A percentile compares a stretch with the other conserved stretches of the same genome.
Conservation (phyloP, 306 rosid genomes). For the Quercus ilex region DNA sequence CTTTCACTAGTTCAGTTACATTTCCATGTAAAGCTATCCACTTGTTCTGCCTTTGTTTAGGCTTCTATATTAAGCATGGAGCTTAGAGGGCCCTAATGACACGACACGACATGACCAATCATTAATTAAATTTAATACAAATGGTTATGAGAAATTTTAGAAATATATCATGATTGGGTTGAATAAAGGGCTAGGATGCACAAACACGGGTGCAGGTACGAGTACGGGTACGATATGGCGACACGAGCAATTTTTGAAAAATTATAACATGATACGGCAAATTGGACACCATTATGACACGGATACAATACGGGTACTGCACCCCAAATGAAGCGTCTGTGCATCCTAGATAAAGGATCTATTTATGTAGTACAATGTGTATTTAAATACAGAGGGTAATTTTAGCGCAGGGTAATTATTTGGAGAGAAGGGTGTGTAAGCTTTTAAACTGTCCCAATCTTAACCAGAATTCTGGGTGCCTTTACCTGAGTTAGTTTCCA, state of each 20-base stretch:
- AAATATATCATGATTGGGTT: not conserved
- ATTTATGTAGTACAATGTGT: not conserved
- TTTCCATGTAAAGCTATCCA: conserved; percentile 3
- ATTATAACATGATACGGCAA: too few relatives aligned
- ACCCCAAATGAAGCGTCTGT: too few relatives aligned
- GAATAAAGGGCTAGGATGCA: not conserved
- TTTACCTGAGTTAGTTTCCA: not conserved
- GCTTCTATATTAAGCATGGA: not conserved
- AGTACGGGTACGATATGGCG: too few relatives aligned
- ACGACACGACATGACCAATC: not conserved
- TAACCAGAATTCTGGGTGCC: not conserved
- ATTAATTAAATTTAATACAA: not conserved
- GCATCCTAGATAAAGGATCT: not conserved
- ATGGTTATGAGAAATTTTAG: not conserved
- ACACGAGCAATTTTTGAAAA: too few relatives aligned
- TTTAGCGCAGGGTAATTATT: not conserved
- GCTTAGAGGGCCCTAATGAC: not conserved
- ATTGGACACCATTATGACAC: too few relatives aligned
- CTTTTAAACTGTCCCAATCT: not conserved
- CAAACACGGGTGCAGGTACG: too few relatives aligned
- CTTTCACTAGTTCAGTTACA: conserved; percentile 14
- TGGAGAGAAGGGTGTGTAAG: not conserved
- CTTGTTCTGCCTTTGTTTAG: conserved; percentile 8
- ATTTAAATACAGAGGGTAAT: too few relatives aligned
- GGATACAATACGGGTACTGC: too few relatives aligned